phyloP scores from a whole-genome alignment of 1,284 basidiomycete species.

The Ceratobasidium papillatum region DNA sequence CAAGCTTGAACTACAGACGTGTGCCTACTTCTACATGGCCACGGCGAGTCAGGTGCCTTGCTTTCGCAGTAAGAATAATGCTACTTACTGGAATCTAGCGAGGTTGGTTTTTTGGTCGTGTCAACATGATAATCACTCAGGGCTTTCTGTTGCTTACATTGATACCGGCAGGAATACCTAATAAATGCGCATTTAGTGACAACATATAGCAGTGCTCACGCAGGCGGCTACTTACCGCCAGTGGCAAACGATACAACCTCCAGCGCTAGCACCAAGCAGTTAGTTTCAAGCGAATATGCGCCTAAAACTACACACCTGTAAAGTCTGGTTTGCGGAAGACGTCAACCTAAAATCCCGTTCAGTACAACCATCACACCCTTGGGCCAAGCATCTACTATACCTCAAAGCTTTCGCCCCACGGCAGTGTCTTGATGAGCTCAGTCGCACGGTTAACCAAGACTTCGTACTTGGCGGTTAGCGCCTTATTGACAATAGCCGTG shows the following conservation, averaged over 20 bases:
- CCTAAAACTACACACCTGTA: conserved; percentile 59
- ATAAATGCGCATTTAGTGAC: background rate
- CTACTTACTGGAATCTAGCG: conserved; percentile 68
- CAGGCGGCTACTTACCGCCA: conserved; percentile 61
- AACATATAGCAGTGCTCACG: background rate
- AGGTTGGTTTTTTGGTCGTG: background rate
- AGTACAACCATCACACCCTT: background rate
- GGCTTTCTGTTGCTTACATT: conserved; percentile 54
- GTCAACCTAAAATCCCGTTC: conserved; percentile 62
- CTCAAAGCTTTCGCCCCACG: conserved; percentile 85
- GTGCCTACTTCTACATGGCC: conserved; percentile 6
- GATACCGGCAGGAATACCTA: conserved; percentile 84
- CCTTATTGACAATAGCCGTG: conserved; percentile 86
- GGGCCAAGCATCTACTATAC: conserved; percentile 59
- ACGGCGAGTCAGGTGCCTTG: background rate
- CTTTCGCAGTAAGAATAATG: background rate
- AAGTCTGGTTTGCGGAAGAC: conserved; percentile 87
- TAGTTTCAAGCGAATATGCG: conserved; percentile 17
- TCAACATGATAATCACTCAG: too few species aligned
- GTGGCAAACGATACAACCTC: conserved; percentile 83
- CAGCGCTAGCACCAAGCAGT: conserved; percentile 54
- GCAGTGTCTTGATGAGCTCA: conserved; percentile 77
- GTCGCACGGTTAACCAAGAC: conserved; percentile 76
- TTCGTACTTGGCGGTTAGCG: conserved; percentile 81
- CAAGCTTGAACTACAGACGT: background rate